Evolutionary conservation across 768 basidiomycete genomes (phyloP).

Genomic region (Auricularia auricula-judae): DNA sequence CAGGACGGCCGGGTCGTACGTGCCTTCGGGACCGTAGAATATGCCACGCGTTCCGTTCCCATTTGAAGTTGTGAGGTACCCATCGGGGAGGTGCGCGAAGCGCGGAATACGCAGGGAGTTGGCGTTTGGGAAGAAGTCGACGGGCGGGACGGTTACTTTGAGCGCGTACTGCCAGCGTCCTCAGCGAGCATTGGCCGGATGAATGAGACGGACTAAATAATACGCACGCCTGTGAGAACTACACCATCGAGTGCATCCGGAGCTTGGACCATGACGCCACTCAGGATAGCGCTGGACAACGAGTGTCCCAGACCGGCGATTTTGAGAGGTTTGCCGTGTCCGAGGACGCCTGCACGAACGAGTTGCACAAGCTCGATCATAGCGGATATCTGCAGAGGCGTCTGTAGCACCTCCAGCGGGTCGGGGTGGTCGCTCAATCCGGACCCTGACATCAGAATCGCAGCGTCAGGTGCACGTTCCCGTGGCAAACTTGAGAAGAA

Average conservation of each 20-base stretch:
- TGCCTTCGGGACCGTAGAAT: neutral
- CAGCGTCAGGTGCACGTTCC: too few species aligned
- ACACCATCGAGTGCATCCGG: neutral
- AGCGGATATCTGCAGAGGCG: neutral
- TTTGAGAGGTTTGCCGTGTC: neutral
- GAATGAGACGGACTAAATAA: too few species aligned
- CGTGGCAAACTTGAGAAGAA: too few species aligned
- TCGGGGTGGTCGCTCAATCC: neutral
- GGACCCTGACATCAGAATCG: neutral
- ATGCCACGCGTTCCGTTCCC: neutral
- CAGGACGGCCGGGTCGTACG: neutral
- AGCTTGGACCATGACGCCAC: neutral
- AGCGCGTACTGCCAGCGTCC: too few species aligned
- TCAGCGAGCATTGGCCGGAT: too few species aligned
- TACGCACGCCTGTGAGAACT: neutral
- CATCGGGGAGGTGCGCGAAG: neutral
- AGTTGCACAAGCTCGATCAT: neutral
- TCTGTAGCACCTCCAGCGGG: neutral
- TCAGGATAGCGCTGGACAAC: neutral
- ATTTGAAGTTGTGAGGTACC: neutral
- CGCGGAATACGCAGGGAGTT: neutral
- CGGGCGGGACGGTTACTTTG: neutral
- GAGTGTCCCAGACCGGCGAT: neutral
- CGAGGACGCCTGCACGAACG: neutral
- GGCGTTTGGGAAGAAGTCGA: neutral